A percentile compares a stretch with the other conserved stretches of the same genome.
phyloP scores from a whole-genome alignment of 495 filamentous ascomycete species.

The Massariosphaeria phaeospora region DNA sequence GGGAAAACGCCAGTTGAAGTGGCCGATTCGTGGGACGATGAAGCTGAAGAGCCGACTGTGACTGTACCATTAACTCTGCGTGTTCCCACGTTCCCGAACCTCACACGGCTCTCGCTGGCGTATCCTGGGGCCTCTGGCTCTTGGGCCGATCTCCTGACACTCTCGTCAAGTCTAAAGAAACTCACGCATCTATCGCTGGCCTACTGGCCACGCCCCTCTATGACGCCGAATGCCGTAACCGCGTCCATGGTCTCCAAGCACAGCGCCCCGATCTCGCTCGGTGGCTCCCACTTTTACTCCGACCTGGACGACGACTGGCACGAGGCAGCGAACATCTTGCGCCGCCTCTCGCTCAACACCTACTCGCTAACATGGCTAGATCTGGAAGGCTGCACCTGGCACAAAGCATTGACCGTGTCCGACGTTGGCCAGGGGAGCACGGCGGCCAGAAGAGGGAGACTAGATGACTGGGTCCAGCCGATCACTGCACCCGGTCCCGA shows the following conservation, averaged over 20 bases:
- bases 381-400: conserved; percentile 77
- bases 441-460: conserved; percentile 5
- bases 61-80: conserved; percentile 4
- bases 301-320: conserved; percentile 62
- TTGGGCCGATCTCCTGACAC: conserved; percentile 62
- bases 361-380: conserved; percentile 76
- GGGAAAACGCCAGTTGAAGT: conserved; percentile 12
- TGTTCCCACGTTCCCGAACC: conserved; percentile 43
- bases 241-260: conserved; percentile 49
- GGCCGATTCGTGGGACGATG: conserved; percentile 36
- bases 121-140: conserved; percentile 47
- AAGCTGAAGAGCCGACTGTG: conserved; percentile 6
- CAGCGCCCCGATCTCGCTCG: conserved; percentile 49
- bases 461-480: conserved; percentile 3
- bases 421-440: neutral
- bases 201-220: conserved; percentile 76
- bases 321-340: conserved; percentile 63
- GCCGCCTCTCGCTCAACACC: conserved; percentile 59
- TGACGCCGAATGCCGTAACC: conserved; percentile 49
- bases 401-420: conserved; percentile 53
- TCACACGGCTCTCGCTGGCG: conserved; percentile 52
- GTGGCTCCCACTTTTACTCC: conserved; percentile 62
- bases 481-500: conserved; percentile 40
- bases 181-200: conserved; percentile 75
- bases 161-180: conserved; percentile 56